Conservation (phyloP, 495 filamentous ascomycete genomes). For the Aspergillus steynii region DNA sequence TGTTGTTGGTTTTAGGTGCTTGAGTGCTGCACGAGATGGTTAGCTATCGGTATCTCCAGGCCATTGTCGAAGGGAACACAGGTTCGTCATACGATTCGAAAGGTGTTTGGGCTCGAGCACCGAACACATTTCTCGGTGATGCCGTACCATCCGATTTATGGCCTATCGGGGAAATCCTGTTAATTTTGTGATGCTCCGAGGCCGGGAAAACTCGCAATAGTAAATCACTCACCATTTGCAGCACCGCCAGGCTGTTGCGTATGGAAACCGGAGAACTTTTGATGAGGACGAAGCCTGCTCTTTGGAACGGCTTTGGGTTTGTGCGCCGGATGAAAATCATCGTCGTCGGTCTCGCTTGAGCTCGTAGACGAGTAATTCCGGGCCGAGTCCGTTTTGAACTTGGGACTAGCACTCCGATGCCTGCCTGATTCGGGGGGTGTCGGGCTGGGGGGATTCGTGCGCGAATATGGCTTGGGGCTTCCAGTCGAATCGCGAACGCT, state of each 20-base stretch:
- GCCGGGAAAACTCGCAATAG: background rate
- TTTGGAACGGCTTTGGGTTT: conserved; percentile 49
- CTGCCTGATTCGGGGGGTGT: conserved; percentile 27
- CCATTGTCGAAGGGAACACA: conserved; percentile 3
- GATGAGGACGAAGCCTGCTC: conserved; percentile 39
- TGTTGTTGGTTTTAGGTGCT: conserved; percentile 7
- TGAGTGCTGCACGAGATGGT: background rate
- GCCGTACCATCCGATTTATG: conserved; percentile 42
- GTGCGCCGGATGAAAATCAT: conserved; percentile 19
- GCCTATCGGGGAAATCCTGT: conserved; percentile 32
- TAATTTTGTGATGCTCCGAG: conserved; percentile 18
- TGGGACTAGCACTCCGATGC: conserved; percentile 44
- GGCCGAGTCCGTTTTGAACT: conserved; percentile 24
- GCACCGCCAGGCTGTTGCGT: conserved; percentile 21
- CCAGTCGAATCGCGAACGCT: conserved; percentile 48
- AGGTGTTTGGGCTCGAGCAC: conserved; percentile 14
- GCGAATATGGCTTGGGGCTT: conserved; percentile 27
- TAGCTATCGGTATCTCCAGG: conserved; percentile 1
- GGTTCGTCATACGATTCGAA: conserved; percentile 22
- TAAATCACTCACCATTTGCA: conserved; percentile 33
- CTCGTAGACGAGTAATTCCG: conserved; percentile 36
- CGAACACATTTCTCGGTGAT: conserved; percentile 23
- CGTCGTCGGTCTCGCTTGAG: conserved; percentile 39
- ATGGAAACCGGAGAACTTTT: conserved; percentile 37
- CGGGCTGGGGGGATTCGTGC: conserved; percentile 40